Evolutionary conservation across 768 basidiomycete genomes (phyloP), one percentile per base, ranked within the genome.

Genomic region (Auriscalpium microsporum): DNA sequence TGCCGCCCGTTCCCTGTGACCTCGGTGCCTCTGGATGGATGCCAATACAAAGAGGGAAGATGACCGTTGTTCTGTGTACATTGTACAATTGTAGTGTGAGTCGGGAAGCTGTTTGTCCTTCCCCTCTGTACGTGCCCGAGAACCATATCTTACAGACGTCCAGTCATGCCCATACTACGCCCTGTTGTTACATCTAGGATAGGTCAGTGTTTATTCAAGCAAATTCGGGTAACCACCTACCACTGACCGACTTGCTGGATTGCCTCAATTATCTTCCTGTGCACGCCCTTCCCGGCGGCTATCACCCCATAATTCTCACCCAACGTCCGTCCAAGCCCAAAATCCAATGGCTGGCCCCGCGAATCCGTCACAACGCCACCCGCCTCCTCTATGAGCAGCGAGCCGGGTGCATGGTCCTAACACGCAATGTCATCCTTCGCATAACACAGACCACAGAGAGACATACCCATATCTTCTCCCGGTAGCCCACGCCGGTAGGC

Each of bases 381-480:
- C 0, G 93, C 89, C 69, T 97, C 95, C 59, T 83, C 79, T 13
- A 98, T 81, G 7, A 99, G 78, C 13, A 98, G 66, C 1, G 80
- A 75, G 0, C 96, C 95, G 0, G 90, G 81, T 0, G 95, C 93
- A 65, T 97, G 96, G 64, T 97, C 95, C 88, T 92, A 40, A 53
- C 13, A 19, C 5, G 14, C 34, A 13, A 35, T 35, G 19, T 9
- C 23, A 42, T 16, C 35, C 36, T 36, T n/a, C 35, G 3, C 19
- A 36, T 28, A 9, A 7, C 17, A 35, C 34, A 28, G 28, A 28
- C 28, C 28, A 4, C 28, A 28, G 28, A 28, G 10, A 50, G 0
- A 64, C 78, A 48, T 58, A 87, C 89, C 94, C 95, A 99, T n/a
- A 98, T 94, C 73, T 97, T 97, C 69, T 97, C 95, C 58, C 73